Evolutionary conservation across 768 basidiomycete species (phyloP).

Genomic region (Auriscalpium orientale): DNA sequence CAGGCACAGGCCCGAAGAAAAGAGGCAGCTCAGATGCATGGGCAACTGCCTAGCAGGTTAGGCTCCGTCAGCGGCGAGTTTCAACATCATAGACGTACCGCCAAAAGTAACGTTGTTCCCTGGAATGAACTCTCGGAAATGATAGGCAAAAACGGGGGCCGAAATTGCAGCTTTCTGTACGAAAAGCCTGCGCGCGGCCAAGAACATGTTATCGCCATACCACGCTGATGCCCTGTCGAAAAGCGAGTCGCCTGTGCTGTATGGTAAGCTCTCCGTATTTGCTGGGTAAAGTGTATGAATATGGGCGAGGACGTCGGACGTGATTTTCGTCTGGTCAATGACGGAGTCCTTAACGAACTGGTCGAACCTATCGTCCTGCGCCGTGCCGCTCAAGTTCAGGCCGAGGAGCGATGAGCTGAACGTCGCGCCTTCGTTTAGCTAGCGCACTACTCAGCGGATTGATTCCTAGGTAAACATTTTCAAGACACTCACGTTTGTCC

Average conservation of each 20-base stretch:
- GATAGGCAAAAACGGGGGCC: slow-evolving; percentile 47
- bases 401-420: slow-evolving; percentile 34
- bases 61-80: background rate
- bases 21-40: slow-evolving; percentile 43
- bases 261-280: slow-evolving; percentile 38
- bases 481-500: slow-evolving; percentile 44
- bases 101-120: slow-evolving; percentile 41
- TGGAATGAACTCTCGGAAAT: slow-evolving; percentile 50
- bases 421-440: slow-evolving; percentile 48
- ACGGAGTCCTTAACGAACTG: slow-evolving; percentile 41
- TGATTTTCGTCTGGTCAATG: slow-evolving; percentile 46
- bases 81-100: slow-evolving; percentile 26
- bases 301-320: slow-evolving; percentile 31
- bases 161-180: slow-evolving; percentile 38
- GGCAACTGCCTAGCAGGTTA: slow-evolving; percentile 28
- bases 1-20: slow-evolving; percentile 41
- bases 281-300: slow-evolving; percentile 38
- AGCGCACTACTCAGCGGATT: slow-evolving; percentile 30
- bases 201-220: slow-evolving; percentile 54
- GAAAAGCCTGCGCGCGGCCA: slow-evolving; percentile 42
- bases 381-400: slow-evolving; percentile 29
- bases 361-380: slow-evolving; percentile 38
- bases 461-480: slow-evolving; percentile 33
- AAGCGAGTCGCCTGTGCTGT: slow-evolving; percentile 52
- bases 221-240: slow-evolving; percentile 50